Base-by-base conservation (phyloP, 2,329 filamentous ascomycete genomes). In the Zymoseptoria tritici region DNA sequence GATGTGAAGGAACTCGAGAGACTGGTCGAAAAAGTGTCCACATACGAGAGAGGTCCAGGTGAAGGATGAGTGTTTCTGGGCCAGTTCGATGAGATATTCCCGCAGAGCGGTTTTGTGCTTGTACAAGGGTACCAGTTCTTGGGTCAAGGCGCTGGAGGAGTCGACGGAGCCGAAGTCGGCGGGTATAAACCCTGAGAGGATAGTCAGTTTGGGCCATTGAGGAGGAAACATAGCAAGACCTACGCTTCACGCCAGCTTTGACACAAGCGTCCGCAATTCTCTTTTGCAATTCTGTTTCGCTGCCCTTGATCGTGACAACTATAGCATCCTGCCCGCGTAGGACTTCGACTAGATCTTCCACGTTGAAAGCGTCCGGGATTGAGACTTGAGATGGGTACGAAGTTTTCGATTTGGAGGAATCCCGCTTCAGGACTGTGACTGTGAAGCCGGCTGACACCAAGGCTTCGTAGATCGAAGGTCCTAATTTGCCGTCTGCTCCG, bases 11-110 rank as follows among this genome's bases (percentile, higher is more conserved):
- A 83, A 79, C 1, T 79, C 78, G 49, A 86, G 73, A 13, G 79
- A 78, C 81, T 80, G 83, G 67, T 88, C 85, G 68, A 88, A 85
- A 71, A 88, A 84, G 2, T 81, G 73, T 0, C 84, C 83, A 8
- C 76, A 81, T 3, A 83, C 79, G 13, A 88, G 69, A 2, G 76
- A 81, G 1, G 83, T 86, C 85, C 85, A 88, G 29, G 76, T 79
- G 62, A 88, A 80, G 0, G 65, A 71, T 0, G 54, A 74, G 24
- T 66, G 51, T 11, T 63, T 20, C 73, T 65, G 79, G 1, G 67
- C 62, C 3, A 72, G 66, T 22, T 72, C 72, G 62, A 80, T 76
- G 20, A 86, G 74, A 61, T 85, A 84, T 42, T 84, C 78, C 9
- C 83, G 68, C 4, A 74, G 65, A n/a, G 59, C 65, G 13, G 70